Evolutionary conservation across 768 basidiomycete species (phyloP).

Genomic region (Podaxis mareebaensis): DNA sequence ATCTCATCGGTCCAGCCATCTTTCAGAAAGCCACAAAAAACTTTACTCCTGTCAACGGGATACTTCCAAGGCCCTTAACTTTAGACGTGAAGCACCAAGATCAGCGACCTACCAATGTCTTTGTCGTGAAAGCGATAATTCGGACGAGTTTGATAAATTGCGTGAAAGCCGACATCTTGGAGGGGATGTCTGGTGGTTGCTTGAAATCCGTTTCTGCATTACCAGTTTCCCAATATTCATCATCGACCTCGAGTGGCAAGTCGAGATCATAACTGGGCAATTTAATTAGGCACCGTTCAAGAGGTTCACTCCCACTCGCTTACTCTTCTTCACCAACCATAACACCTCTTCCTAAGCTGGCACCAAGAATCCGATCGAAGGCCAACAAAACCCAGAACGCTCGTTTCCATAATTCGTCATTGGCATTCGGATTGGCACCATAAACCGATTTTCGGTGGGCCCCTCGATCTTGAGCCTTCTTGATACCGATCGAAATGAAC

Average conservation of each 20-base stretch:
- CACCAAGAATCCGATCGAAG: slow-evolving; percentile 58
- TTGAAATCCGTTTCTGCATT: slow-evolving; percentile 55
- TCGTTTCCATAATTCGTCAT: slow-evolving; percentile 77
- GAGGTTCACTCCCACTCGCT: slow-evolving; percentile 21
- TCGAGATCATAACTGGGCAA: slow-evolving; percentile 77
- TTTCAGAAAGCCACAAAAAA: slow-evolving; percentile 51
- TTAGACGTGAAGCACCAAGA: background rate
- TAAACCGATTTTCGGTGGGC: slow-evolving; percentile 70
- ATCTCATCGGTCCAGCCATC: slow-evolving; percentile 57
- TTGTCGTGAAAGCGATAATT: slow-evolving; percentile 67
- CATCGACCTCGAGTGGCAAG: slow-evolving; percentile 79
- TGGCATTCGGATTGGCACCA: slow-evolving; percentile 41
- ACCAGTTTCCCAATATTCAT: slow-evolving; percentile 70
- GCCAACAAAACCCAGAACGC: slow-evolving; percentile 73
- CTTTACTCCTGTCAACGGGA: slow-evolving; percentile 65
- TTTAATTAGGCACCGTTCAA: slow-evolving; percentile 8
- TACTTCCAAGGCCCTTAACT: slow-evolving; percentile 44
- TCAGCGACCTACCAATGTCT: slow-evolving; percentile 57
- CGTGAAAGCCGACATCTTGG: slow-evolving; percentile 61
- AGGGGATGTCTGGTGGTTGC: slow-evolving; percentile 65
- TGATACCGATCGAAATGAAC: slow-evolving; percentile 51
- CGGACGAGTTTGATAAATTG: slow-evolving; percentile 65
- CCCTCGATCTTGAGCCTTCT: slow-evolving; percentile 75
- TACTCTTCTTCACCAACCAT: slow-evolving; percentile 69
- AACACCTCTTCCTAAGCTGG: slow-evolving; percentile 55